Conservation (phyloP, 1,284 basidiomycete species). For the Naganishia liquefaciens region DNA sequence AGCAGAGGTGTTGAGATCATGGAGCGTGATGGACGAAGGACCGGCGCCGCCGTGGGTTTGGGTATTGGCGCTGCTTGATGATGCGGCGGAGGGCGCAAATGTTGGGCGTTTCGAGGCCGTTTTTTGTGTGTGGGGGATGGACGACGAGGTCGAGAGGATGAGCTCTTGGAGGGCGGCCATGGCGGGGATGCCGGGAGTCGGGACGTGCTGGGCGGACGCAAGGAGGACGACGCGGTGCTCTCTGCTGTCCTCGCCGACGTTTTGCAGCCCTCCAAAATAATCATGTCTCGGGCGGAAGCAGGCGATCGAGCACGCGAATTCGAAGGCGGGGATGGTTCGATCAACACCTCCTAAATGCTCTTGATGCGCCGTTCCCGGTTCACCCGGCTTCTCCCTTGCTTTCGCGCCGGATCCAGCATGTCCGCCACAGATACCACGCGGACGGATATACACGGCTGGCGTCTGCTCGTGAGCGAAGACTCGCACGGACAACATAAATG, state of each 20-base stretch:
- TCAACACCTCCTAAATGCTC: no score
- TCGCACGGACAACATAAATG: conserved; percentile 78
- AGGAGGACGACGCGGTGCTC: no score
- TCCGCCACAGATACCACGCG: no score
- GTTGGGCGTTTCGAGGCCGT: conserved; percentile 42
- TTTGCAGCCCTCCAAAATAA: no score
- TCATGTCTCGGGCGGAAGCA: no score
- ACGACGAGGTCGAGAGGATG: conserved; percentile 48
- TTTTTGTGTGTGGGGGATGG: conserved; percentile 37
- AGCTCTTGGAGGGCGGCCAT: conserved; percentile 42
- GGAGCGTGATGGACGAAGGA: conserved; percentile 52
- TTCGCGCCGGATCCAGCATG: no score
- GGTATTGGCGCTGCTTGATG: conserved; percentile 26
- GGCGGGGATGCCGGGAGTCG: background rate
- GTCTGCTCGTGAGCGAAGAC: conserved; percentile 73
- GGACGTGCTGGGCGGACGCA: background rate
- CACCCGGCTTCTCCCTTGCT: no score
- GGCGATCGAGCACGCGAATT: no score
- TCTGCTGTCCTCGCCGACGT: no score
- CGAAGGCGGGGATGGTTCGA: no score
- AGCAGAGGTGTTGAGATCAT: conserved; percentile 51
- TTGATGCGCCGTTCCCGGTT: no score
- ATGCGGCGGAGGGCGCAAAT: conserved; percentile 40
- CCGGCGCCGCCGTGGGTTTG: conserved; percentile 34
- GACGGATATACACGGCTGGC: conserved; percentile 77